A percentile compares a stretch with the other conserved stretches of the same genome.
phyloP scores from a whole-genome alignment of 768 basidiomycete species.

The Pleurotus giganteus region DNA sequence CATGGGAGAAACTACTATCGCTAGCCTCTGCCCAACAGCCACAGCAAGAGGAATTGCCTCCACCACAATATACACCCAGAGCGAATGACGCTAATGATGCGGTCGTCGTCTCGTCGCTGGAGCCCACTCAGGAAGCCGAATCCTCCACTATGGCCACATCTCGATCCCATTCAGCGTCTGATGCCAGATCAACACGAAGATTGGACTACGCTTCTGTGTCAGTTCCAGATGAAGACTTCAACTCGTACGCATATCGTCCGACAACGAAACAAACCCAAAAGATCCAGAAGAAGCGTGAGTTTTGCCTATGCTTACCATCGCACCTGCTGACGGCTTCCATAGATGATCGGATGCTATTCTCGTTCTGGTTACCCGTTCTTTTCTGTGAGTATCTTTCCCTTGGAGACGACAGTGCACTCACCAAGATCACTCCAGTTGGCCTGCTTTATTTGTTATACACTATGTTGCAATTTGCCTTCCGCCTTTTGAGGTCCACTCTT shows the following conservation, averaged over 20 bases:
- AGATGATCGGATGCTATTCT: conserved; percentile 83
- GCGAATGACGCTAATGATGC: conserved; percentile 26
- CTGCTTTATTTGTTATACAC: conserved; percentile 60
- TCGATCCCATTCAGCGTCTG: conserved; percentile 23
- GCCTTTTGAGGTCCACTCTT: conserved; percentile 45
- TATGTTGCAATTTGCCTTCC: conserved; percentile 50
- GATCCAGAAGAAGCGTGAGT: conserved; percentile 70
- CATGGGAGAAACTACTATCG: conserved; percentile 77
- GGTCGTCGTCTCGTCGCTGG: conserved; percentile 10
- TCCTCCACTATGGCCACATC: conserved; percentile 18
- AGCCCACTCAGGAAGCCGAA: conserved; percentile 12
- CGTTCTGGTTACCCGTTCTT: conserved; percentile 87
- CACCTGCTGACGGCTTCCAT: conserved; percentile 13
- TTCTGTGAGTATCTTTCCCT: conserved; percentile 51
- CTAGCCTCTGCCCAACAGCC: conserved; percentile 47
- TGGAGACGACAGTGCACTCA: not conserved
- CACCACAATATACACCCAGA: conserved; percentile 73
- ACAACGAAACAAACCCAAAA: conserved; percentile 39
- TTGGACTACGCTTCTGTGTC: conserved; percentile 47
- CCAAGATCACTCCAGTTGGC: conserved; percentile 42
- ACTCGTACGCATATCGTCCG: conserved; percentile 67
- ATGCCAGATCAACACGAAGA: conserved; percentile 32
- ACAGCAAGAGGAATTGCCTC: conserved; percentile 53
- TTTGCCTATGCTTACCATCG: not conserved
- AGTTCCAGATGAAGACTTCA: conserved; percentile 64